phyloP scores from a whole-genome alignment of 345 rosid species.

The Hypericum androsaemum region DNA sequence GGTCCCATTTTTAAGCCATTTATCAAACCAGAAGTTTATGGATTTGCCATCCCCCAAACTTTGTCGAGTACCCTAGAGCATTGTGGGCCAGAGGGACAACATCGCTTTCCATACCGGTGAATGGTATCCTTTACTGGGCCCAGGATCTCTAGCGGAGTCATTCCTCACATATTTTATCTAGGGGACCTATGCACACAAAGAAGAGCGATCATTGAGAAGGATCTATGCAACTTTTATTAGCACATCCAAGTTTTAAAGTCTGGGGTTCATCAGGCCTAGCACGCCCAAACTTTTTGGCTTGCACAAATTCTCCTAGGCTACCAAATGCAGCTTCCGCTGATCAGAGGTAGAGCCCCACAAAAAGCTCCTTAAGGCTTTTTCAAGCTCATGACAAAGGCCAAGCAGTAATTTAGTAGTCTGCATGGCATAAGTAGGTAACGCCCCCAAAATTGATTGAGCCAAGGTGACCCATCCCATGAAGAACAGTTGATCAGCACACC shows the following conservation, averaged over 20 bases:
- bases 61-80: too few relatives aligned
- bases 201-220: not conserved
- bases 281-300: not conserved
- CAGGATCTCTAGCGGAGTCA: not conserved
- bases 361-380: not conserved
- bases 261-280: not conserved
- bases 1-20: too few relatives aligned
- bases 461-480: not conserved
- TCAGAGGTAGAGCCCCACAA: not conserved
- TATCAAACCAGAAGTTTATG: too few relatives aligned
- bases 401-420: not conserved
- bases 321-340: not conserved
- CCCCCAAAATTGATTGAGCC: not conserved
- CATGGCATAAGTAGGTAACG: not conserved
- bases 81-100: too few relatives aligned
- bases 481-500: not conserved
- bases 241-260: not conserved
- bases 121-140: too few relatives aligned
- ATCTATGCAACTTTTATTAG: not conserved
- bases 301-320: not conserved
- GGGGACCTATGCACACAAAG: not conserved
- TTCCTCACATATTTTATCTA: not conserved
- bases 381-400: not conserved
- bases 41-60: too few relatives aligned
- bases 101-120: too few relatives aligned